Conservation (phyloP, 306 rosid genomes). For the Citrullus colocynthis region DNA sequence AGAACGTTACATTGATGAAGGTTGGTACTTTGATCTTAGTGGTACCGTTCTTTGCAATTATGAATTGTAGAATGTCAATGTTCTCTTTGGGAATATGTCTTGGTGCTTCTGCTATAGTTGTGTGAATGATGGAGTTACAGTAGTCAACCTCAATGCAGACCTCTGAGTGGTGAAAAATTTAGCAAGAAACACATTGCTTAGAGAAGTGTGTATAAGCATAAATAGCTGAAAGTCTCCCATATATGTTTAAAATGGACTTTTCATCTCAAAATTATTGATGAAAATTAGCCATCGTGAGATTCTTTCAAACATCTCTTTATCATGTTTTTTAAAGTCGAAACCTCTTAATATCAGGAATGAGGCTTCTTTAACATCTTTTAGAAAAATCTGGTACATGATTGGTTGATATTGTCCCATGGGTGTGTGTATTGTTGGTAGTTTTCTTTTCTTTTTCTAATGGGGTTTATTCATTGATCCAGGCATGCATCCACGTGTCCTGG, state of each 20-base stretch:
- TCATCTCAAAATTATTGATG: not conserved
- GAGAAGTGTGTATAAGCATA: not conserved
- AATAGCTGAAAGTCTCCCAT: not conserved
- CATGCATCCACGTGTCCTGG: conserved; percentile 96
- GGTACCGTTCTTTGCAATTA: not conserved
- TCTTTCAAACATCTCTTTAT: not conserved
- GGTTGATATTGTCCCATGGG: not conserved
- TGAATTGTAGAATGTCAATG: not conserved
- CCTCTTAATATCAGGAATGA: not conserved
- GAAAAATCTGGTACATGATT: not conserved
- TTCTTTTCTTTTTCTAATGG: not conserved
- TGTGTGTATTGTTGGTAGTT: not conserved
- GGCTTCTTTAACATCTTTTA: not conserved
- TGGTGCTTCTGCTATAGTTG: not conserved
- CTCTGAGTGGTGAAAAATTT: not conserved
- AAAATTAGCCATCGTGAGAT: not conserved
- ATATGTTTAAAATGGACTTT: not conserved
- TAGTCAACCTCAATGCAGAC: not conserved
- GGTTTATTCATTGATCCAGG: conserved; percentile 27
- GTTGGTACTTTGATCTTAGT: conserved; percentile 19
- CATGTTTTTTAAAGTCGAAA: not conserved
- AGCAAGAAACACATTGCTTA: not conserved
- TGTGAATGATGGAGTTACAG: not conserved
- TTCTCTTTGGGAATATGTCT: not conserved
- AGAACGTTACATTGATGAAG: conserved; percentile 84